phyloP scores from a whole-genome alignment of 345 rosid species.

The Rhizophora mangle region DNA sequence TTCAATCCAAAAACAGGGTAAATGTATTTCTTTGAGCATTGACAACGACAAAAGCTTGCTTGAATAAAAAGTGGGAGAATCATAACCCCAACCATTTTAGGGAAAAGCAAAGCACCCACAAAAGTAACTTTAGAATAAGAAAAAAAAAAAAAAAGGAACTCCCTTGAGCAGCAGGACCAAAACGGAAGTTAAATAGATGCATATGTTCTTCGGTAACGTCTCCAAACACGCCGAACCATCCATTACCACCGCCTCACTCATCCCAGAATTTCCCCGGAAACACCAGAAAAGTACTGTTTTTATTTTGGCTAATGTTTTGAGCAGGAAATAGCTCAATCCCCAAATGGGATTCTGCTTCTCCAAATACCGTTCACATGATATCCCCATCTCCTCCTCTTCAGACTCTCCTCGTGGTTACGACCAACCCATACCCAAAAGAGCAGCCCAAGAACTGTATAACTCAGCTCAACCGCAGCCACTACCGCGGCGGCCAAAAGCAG shows the following conservation, averaged over 20 bases:
- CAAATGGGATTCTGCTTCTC: constrained; percentile 55
- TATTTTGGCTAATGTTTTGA: not conserved
- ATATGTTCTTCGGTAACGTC: no score
- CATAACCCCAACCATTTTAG: not conserved
- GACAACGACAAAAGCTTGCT: no score
- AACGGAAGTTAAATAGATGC: not conserved
- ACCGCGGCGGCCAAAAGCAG: not conserved
- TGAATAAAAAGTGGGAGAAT: not conserved
- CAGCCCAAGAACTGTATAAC: constrained; percentile 14
- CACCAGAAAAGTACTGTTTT: not conserved
- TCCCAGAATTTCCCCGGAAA: not conserved
- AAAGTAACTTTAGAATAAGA: not conserved
- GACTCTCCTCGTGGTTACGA: constrained; percentile 34
- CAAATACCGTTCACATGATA: constrained; percentile 36
- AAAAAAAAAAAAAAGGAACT: not conserved
- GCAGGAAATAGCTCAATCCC: constrained; percentile 6
- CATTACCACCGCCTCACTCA: not conserved
- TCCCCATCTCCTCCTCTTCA: constrained; percentile 51
- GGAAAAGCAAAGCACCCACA: not conserved
- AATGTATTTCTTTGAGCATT: no score
- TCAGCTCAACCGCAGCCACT: not conserved
- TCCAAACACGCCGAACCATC: not conserved
- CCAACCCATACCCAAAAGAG: constrained; percentile 29
- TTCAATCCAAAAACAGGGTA: no score
- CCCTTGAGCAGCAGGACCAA: not conserved